Conservation (phyloP, 2,329 filamentous ascomycete genomes). For the Teratosphaeriaceae sp. region DNA sequence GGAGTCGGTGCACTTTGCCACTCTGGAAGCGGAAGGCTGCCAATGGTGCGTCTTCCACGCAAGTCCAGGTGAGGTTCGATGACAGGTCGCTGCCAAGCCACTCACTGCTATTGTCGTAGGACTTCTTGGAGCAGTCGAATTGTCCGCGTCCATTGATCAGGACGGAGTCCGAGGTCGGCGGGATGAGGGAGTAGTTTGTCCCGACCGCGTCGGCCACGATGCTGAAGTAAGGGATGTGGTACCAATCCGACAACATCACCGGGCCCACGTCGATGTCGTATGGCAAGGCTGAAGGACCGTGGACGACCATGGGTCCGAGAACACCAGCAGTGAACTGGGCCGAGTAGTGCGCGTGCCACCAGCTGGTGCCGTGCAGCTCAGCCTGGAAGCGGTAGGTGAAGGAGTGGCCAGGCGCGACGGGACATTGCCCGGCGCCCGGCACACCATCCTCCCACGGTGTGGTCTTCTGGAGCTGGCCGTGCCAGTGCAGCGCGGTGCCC, state of each 20-base stretch:
- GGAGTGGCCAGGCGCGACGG: conserved; percentile 34
- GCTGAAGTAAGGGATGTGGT: conserved; percentile 29
- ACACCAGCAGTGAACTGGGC: conserved; percentile 27
- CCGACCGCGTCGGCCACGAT: conserved; percentile 27
- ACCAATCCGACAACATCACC: conserved; percentile 39
- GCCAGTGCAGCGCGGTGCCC: conserved; percentile 37
- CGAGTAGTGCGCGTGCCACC: conserved; percentile 36
- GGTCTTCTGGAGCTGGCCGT: conserved; percentile 30
- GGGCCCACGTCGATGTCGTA: conserved; percentile 41
- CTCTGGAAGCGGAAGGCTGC: conserved; percentile 31
- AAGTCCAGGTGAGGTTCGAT: conserved; percentile 21
- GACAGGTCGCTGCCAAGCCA: conserved; percentile 15
- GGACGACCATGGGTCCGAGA: conserved; percentile 26
- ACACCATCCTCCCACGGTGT: conserved; percentile 38
- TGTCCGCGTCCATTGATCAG: conserved; percentile 26
- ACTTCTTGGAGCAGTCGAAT: conserved; percentile 21
- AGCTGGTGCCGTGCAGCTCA: conserved; percentile 28
- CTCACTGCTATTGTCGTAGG: conserved; percentile 13
- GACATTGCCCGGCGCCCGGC: conserved; percentile 34
- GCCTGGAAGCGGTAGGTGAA: conserved; percentile 37
- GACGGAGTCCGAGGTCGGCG: conserved; percentile 27
- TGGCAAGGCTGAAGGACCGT: conserved; percentile 30
- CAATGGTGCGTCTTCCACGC: conserved; percentile 22
- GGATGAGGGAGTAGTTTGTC: conserved; percentile 14
- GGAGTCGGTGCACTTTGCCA: conserved; percentile 36